Evolutionary conservation across 805 yeast genomes (phyloP).

Genomic region (Lachancea lanzarotensis): DNA sequence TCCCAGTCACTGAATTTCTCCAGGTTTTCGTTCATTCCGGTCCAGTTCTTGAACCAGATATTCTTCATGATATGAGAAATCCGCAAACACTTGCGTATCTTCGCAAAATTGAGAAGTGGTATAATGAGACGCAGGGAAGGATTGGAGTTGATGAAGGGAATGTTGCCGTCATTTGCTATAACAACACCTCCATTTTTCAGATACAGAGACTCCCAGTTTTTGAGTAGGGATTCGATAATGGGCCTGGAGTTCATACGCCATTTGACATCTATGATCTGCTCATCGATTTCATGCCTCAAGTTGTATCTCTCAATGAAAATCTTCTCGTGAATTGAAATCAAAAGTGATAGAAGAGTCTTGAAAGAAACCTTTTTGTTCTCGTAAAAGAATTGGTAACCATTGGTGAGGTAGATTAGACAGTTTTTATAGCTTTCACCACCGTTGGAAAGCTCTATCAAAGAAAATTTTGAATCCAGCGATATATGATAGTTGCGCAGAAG

Average conservation of each 20-base stretch:
- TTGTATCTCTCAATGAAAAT: constrained; percentile 47
- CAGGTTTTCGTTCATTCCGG: constrained; percentile 50
- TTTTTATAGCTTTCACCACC: constrained; percentile 41
- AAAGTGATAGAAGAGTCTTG: constrained; percentile 44
- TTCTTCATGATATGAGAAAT: constrained; percentile 54
- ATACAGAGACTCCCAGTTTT: constrained; percentile 62
- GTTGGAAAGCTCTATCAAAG: constrained; percentile 52
- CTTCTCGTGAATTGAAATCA: constrained; percentile 62
- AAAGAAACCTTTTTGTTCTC: constrained; percentile 29
- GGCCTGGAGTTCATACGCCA: constrained; percentile 66
- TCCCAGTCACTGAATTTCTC: constrained; percentile 49
- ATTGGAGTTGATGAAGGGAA: constrained; percentile 39
- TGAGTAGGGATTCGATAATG: constrained; percentile 47
- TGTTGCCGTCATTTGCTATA: constrained; percentile 40
- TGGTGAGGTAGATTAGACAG: constrained; percentile 42
- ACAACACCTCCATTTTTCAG: constrained; percentile 58
- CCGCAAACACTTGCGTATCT: constrained; percentile 56
- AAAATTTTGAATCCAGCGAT: constrained; percentile 46
- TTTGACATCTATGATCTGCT: constrained; percentile 43
- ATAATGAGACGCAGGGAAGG: constrained; percentile 57
- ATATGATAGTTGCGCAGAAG: constrained; percentile 34
- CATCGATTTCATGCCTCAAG: constrained; percentile 33
- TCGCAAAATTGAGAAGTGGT: constrained; percentile 61
- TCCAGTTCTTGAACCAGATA: constrained; percentile 65
- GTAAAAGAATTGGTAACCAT: constrained; percentile 33